Evolutionary conservation across 148 eudicot species (phyloP).

Genomic region (Heliamphora exappendiculata): DNA sequence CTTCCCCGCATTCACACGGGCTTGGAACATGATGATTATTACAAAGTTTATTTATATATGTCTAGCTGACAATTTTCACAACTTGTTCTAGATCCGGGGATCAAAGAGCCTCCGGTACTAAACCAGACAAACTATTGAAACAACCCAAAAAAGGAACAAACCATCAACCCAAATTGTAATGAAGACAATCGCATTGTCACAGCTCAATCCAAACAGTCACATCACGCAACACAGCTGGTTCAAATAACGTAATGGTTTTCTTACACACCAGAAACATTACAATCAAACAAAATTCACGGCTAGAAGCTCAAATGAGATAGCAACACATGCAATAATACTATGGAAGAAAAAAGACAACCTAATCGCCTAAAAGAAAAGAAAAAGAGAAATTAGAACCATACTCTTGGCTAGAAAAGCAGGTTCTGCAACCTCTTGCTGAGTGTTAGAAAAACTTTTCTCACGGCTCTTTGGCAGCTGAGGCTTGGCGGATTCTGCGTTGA

Average conservation of each 20-base stretch:
- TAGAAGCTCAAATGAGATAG: neutral
- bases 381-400: neutral
- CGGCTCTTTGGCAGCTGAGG: slow-evolving; percentile 33
- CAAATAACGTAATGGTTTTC: neutral
- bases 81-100: too few species aligned
- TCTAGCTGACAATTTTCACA: too few species aligned
- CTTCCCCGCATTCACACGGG: too few species aligned
- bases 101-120: too few species aligned
- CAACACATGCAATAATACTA: neutral
- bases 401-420: neutral
- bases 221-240: slow-evolving; percentile 2
- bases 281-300: neutral
- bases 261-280: neutral
- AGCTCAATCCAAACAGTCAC: neutral
- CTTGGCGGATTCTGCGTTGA: slow-evolving; percentile 64
- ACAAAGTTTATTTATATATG: too few species aligned
- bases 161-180: neutral
- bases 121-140: neutral
- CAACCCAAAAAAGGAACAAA: too few species aligned
- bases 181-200: neutral
- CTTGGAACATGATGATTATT: too few species aligned
- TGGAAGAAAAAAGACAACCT: neutral
- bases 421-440: neutral
- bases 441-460: slow-evolving; percentile 16
- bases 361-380: slow-evolving; percentile 4